phyloP scores from a whole-genome alignment of 441 rosid genomes.

The Euphorbia neoarborescens region DNA sequence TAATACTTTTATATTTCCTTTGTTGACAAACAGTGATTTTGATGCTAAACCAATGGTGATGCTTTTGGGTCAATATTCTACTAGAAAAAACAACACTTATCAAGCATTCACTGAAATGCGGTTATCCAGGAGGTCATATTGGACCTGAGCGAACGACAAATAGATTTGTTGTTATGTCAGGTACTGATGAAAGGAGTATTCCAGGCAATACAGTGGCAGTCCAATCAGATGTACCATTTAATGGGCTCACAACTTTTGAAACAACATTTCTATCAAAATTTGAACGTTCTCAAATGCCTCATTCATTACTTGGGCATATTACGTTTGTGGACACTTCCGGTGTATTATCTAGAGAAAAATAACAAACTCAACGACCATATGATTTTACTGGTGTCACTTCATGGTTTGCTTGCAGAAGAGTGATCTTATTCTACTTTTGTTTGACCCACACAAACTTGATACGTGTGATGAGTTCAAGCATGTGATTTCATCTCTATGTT shows the following conservation, averaged over 20 bases:
- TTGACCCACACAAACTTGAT: conserved; percentile 95
- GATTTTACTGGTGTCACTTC: conserved; percentile 91
- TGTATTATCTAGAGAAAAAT: conserved; percentile 91
- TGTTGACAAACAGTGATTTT: conserved; percentile 76
- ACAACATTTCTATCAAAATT: conserved; percentile 90
- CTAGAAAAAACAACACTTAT: conserved; percentile 97
- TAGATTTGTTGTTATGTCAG: conserved; percentile 96
- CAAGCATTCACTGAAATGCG: conserved; percentile 72
- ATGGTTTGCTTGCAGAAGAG: conserved; percentile 98
- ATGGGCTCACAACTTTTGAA: conserved; percentile 85
- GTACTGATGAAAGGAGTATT: conserved; percentile 93
- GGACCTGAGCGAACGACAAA: conserved; percentile 98
- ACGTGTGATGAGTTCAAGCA: conserved; percentile 96
- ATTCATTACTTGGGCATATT: conserved; percentile 80
- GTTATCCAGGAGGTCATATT: conserved; percentile 94
- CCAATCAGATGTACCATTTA: conserved; percentile 95
- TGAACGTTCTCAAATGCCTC: conserved; percentile 98
- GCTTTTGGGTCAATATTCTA: conserved; percentile 96
- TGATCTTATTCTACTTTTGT: conserved; percentile 86
- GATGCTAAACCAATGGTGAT: conserved; percentile 99
- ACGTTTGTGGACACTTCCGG: conserved; percentile 93
- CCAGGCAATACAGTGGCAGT: conserved; percentile 94
- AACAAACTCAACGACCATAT: conserved; percentile 74
- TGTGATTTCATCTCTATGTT: conserved; percentile 75
- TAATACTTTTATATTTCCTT: conserved; percentile 81